These are phyloP conservation scores for Pythium folliculosum DNA, from an alignment of 352 stramenopile species.

Conservation along the genomic window DNA sequence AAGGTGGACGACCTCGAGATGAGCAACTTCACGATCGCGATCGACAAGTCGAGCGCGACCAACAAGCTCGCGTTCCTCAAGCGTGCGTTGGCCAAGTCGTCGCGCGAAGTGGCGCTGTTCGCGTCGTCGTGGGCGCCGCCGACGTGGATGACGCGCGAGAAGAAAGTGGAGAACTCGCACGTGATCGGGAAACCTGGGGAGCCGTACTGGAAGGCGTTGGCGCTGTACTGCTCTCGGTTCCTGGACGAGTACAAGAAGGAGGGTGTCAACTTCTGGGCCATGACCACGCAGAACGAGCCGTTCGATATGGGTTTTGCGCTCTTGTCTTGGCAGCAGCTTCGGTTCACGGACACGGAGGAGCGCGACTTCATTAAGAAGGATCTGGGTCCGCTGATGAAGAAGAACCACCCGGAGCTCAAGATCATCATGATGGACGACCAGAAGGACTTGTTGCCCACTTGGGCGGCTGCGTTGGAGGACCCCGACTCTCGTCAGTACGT, in stretches of 20 bases:
- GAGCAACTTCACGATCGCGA: constrained; percentile 79
- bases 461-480: constrained; percentile 49
- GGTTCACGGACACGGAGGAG: constrained; percentile 42
- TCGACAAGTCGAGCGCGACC: constrained; percentile 61
- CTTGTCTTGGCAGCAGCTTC: constrained; percentile 59
- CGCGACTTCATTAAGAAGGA: constrained; percentile 78
- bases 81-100: constrained; percentile 45
- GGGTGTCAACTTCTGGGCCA: constrained; percentile 73
- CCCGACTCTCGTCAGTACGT: constrained; percentile 69
- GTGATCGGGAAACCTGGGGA: constrained; percentile 57
- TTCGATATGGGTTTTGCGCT: constrained; percentile 29
- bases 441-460: constrained; percentile 57
- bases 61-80: constrained; percentile 81
- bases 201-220: constrained; percentile 70
- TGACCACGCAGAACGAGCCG: constrained; percentile 89
- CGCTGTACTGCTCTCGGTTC: constrained; percentile 85
- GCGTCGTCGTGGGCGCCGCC: constrained; percentile 83
- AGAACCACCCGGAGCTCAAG: constrained; percentile 55
- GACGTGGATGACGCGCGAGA: constrained; percentile 85
- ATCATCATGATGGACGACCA: constrained; percentile 90
- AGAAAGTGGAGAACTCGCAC: constrained; percentile 56
- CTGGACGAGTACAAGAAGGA: constrained; percentile 76
- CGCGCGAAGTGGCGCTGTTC: constrained; percentile 65
- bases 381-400: constrained; percentile 64
- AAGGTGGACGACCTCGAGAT: constrained; percentile 78